These are phyloP conservation scores for Takashimella tepidaria DNA, from an alignment of 1,284 basidiomycete genomes.

Conservation along the genomic window DNA sequence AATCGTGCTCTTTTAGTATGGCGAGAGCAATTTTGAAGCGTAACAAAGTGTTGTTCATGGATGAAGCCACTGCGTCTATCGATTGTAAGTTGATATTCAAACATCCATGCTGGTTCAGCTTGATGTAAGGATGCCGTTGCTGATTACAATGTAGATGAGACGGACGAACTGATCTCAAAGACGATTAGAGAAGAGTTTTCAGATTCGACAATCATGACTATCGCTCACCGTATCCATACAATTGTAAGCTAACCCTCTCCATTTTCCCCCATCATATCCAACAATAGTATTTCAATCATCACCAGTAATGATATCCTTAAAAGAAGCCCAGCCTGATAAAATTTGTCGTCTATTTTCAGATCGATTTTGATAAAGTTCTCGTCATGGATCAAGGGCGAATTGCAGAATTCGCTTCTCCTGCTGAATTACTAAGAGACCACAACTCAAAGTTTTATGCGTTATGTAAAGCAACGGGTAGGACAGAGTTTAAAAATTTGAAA, in stretches of 20 bases:
- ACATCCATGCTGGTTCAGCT: neutral
- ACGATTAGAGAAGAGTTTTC: constrained; percentile 53
- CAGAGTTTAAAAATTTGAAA: constrained; percentile 65
- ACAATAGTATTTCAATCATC: too few relatives aligned
- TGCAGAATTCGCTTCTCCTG: constrained; percentile 74
- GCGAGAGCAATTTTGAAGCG: constrained; percentile 72
- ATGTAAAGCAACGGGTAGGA: constrained; percentile 74
- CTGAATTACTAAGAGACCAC: constrained; percentile 59
- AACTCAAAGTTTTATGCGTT: constrained; percentile 67
- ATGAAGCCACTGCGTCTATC: constrained; percentile 65
- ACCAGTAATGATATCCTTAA: too few relatives aligned
- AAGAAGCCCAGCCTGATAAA: too few relatives aligned
- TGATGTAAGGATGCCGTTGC: constrained; percentile 1
- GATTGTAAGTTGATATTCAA: constrained; percentile 23
- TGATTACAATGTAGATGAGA: constrained; percentile 65
- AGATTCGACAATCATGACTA: constrained; percentile 55
- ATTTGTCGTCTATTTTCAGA: too few relatives aligned
- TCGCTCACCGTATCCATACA: constrained; percentile 63
- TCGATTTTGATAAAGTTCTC: constrained; percentile 76
- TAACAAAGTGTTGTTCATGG: constrained; percentile 72
- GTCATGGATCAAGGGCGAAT: constrained; percentile 58
- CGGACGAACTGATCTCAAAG: constrained; percentile 50
- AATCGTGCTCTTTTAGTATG: constrained; percentile 62
- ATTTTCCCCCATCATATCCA: too few relatives aligned
- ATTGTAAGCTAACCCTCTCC: too few relatives aligned